Evolutionary conservation across 139 green algal species (phyloP).

Genomic region (Gonium pectorale): DNA sequence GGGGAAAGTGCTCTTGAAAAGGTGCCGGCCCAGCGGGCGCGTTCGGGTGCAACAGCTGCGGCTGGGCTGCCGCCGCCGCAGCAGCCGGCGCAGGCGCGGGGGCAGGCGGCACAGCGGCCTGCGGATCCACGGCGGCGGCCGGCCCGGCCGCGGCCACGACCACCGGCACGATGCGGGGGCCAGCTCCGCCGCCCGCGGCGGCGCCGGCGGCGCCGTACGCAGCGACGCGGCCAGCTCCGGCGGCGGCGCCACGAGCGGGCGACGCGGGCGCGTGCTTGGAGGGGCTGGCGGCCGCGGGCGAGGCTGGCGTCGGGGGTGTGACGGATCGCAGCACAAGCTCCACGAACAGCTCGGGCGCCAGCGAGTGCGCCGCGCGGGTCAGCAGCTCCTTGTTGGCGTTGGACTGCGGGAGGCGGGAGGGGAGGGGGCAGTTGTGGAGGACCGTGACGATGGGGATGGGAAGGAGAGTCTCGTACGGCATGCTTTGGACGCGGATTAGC

Average conservation of each 20-base stretch:
- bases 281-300: neutral
- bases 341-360: neutral
- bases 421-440: too few species aligned
- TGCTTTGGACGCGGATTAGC: too few species aligned
- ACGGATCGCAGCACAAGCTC: neutral
- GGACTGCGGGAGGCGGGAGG: neutral
- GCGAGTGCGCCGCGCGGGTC: neutral
- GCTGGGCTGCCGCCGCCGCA: neutral
- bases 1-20: neutral
- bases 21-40: neutral
- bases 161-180: neutral
- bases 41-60: neutral
- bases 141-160: neutral
- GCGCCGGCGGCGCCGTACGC: neutral
- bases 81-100: too few species aligned
- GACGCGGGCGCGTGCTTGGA: too few species aligned
- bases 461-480: too few species aligned
- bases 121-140: neutral
- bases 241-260: neutral
- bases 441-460: too few species aligned
- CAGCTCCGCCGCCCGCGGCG: neutral
- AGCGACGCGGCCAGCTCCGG: neutral
- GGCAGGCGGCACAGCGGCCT: too few species aligned
- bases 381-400: neutral
- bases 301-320: neutral